Percentiles rank a stretch among this genome's conserved stretches.
These are phyloP conservation scores for Fusarium mexicanum DNA, from an alignment of 2,329 filamentous ascomycete species.

Conservation along the genomic window DNA sequence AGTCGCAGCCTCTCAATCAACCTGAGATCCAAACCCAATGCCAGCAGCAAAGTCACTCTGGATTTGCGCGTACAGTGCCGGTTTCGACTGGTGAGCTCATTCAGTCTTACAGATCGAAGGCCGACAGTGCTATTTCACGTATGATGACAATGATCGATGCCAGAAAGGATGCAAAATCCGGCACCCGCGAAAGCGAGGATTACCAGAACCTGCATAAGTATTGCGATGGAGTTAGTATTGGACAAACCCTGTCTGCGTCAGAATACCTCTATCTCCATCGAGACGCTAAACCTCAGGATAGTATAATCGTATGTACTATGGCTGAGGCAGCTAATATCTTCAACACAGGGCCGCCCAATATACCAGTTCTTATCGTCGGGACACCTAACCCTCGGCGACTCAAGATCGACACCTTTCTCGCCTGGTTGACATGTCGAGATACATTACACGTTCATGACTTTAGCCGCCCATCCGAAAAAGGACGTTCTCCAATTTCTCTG, in stretches of 20 bases:
- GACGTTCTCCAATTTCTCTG: neutral
- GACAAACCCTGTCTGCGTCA: neutral
- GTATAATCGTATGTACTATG: neutral
- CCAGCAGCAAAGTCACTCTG: too few relatives aligned
- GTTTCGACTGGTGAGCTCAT: fast-evolving
- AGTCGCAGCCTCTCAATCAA: neutral
- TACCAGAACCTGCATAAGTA: neutral
- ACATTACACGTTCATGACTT: neutral
- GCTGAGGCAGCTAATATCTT: neutral
- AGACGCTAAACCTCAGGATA: neutral
- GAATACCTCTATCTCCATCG: neutral
- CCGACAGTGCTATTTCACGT: neutral
- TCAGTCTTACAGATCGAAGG: neutral
- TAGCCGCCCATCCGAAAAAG: neutral
- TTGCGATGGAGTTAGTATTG: neutral
- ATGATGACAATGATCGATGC: neutral
- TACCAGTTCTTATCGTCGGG: neutral
- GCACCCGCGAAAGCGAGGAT: neutral
- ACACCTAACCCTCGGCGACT: neutral
- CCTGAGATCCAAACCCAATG: too few relatives aligned
- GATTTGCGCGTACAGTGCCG: fast-evolving
- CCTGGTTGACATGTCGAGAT: neutral
- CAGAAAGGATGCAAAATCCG: neutral
- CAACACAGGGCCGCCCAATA: neutral
- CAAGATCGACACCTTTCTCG: neutral